Percentiles rank a stretch among this genome's conserved stretches.
phyloP scores from a whole-genome alignment of 768 basidiomycete genomes.

The Jaapia argillacea region DNA sequence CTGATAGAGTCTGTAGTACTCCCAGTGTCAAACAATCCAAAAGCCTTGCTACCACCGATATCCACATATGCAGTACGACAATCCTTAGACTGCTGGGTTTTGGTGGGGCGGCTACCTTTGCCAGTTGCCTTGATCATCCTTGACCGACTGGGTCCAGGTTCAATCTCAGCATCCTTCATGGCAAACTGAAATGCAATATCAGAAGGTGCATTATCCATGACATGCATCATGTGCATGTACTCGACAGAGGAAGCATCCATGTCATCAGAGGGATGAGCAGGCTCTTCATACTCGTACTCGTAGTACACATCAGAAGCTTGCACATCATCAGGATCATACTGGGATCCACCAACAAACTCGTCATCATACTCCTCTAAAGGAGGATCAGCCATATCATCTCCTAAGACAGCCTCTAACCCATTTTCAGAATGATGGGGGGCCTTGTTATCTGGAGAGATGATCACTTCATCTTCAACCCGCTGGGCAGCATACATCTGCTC shows the following conservation, averaged over 20 bases:
- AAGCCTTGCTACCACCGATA: slow-evolving; percentile 8
- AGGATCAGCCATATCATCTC: too few species aligned
- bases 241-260: background rate
- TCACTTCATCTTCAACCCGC: too few species aligned
- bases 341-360: too few species aligned
- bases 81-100: background rate
- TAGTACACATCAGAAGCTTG: background rate
- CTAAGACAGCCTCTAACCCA: too few species aligned
- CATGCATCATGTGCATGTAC: background rate
- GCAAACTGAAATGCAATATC: background rate
- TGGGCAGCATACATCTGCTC: too few species aligned
- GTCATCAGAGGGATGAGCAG: background rate
- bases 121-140: background rate
- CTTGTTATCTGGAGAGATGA: too few species aligned
- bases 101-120: background rate
- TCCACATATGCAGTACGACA: background rate
- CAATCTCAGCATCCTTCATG: background rate
- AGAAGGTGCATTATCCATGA: background rate
- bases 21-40: slow-evolving; percentile 15
- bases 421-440: too few species aligned
- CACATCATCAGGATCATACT: too few species aligned
- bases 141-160: background rate
- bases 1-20: slow-evolving; percentile 14
- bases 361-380: too few species aligned
- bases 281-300: background rate